Evolutionary conservation across 225 moss, liverwort and hornwort species (phyloP).

Genomic region (Sphagnum contortum): DNA sequence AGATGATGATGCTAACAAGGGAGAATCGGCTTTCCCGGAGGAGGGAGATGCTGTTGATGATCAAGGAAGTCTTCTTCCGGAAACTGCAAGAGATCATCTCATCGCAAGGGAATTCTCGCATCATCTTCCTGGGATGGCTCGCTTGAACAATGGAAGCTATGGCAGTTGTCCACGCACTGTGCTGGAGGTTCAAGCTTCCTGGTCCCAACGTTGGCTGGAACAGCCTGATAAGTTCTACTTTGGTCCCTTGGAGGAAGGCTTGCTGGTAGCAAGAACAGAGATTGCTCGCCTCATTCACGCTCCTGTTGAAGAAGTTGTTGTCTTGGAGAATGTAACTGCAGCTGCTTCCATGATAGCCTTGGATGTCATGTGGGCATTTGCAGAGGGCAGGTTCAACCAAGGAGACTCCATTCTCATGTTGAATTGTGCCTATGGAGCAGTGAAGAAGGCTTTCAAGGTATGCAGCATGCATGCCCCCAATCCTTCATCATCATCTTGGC

Average conservation of each 20-base stretch:
- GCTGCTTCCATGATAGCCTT: slow-evolving; percentile 61
- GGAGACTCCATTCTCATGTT: slow-evolving; percentile 72
- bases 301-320: slow-evolving; percentile 47
- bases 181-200: slow-evolving; percentile 45
- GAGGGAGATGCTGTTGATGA: no score
- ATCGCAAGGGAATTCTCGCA: slow-evolving; percentile 52
- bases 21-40: no score
- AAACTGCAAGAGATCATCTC: no score
- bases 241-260: slow-evolving; percentile 42
- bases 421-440: slow-evolving; percentile 62
- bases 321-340: slow-evolving; percentile 78
- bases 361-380: slow-evolving; percentile 72
- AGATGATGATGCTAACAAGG: no score
- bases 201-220: slow-evolving; percentile 36
- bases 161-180: slow-evolving; percentile 59
- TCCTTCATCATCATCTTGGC: background rate
- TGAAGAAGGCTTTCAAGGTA: slow-evolving; percentile 66
- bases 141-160: slow-evolving; percentile 79
- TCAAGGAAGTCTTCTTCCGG: no score
- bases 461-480: background rate
- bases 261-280: slow-evolving; percentile 32
- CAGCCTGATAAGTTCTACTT: slow-evolving; percentile 58
- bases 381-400: slow-evolving; percentile 48
- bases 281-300: slow-evolving; percentile 47
- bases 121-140: slow-evolving; percentile 57